Percentiles rank a stretch among this genome's conserved stretches.
Conservation (phyloP, 345 rosid genomes). For the Firmiana major region DNA sequence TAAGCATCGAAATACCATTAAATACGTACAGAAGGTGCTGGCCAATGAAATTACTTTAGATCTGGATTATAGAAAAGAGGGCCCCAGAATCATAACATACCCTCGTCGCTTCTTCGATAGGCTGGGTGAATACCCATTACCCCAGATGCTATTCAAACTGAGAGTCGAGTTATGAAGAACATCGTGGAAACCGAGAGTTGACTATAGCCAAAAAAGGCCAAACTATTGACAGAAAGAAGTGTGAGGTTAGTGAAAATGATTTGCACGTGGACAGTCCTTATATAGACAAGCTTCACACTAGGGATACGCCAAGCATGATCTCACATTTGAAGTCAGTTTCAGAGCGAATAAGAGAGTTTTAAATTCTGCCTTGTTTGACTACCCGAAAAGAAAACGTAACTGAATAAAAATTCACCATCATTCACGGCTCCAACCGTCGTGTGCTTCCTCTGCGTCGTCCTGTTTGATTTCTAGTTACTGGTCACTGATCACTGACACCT, state of each 20-base stretch:
- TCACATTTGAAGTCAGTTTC: conserved; percentile 14
- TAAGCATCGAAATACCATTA: background rate
- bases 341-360: background rate
- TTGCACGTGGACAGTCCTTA: background rate
- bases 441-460: background rate
- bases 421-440: background rate
- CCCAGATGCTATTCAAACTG: background rate
- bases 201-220: background rate
- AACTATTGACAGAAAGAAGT: background rate
- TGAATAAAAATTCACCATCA: background rate
- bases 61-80: too few species aligned
- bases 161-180: background rate
- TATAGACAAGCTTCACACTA: background rate
- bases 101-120: background rate
- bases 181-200: background rate
- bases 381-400: background rate
- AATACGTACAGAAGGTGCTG: background rate
- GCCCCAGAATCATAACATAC: background rate
- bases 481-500: conserved; percentile 21
- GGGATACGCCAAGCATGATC: conserved; percentile 15
- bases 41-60: background rate
- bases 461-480: background rate
- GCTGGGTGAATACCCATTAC: background rate
- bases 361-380: conserved; percentile 14
- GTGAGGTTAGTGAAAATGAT: background rate